Conservation (phyloP, 192 early-diverging fungal species). For the Dimargaris xerosporica region DNA sequence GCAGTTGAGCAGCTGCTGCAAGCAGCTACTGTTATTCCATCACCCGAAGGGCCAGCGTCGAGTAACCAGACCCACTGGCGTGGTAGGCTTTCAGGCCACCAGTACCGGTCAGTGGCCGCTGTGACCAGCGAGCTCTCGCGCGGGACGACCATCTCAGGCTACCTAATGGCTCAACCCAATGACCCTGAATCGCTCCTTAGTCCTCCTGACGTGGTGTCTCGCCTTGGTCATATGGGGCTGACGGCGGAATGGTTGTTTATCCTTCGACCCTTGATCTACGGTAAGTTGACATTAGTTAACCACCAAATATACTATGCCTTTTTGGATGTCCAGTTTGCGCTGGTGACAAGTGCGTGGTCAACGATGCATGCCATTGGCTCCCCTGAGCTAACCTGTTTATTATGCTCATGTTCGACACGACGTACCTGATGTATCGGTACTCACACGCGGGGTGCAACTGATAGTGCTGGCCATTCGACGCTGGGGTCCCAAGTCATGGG, state of each 20-base stretch:
- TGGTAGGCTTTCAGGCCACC: neutral
- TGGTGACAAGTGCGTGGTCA: neutral
- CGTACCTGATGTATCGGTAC: neutral
- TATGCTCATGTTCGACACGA: neutral
- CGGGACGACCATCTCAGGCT: neutral
- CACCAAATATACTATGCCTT: neutral
- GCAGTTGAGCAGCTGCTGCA: conserved; percentile 18
- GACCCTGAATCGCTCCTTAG: conserved; percentile 46
- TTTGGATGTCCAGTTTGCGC: neutral
- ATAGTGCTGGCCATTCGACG: conserved; percentile 56
- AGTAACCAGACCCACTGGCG: neutral
- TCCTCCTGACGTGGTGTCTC: conserved; percentile 52
- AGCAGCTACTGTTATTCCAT: conserved; percentile 13
- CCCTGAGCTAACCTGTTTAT: neutral
- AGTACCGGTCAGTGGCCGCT: conserved; percentile 1
- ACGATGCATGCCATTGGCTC: neutral
- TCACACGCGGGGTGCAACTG: neutral
- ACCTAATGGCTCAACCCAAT: conserved; percentile 16
- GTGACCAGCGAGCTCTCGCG: neutral
- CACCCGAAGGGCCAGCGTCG: conserved; percentile 23
- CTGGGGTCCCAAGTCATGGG: conserved; percentile 59
- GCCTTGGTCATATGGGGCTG: conserved; percentile 30
- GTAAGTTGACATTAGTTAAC: conserved; percentile 18
- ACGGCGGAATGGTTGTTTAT: conserved; percentile 69
- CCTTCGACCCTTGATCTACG: conserved; percentile 73